Base-by-base conservation (phyloP, 2,329 filamentous ascomycete genomes). In the Xylaria sp. region DNA sequence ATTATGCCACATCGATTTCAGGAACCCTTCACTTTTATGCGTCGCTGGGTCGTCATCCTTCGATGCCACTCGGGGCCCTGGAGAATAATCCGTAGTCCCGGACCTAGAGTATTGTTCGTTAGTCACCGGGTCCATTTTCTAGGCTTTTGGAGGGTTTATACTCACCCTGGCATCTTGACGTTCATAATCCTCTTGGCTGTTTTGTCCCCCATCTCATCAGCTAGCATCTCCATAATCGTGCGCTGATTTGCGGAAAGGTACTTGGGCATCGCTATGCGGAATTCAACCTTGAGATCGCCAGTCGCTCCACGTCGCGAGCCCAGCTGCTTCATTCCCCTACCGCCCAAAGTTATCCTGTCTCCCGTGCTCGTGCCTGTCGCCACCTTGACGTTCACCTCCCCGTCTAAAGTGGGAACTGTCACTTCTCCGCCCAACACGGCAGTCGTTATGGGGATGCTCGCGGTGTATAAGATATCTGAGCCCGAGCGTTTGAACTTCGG, bases 261-360 rank as follows among this genome's bases (percentile, higher is more conserved):
- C 81, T 97, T 98, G 51, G 96, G 96, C 93, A 98, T 97, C 61
- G 87, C 84, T 51, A 99, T 92, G 79, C 93, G 93, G 86, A 97
- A 99, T 79, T 99, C 95, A 6, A 99, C 94, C 77, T 89, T 91
- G 67, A 99, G 82, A 76, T 99, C 96, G 70, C 96, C 96, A 33
- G 86, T 87, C 44, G 85, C 86, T 36, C 85, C 87, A 63, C 89
- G 86, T 54, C 93, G 86, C 20, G 86, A 85, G 68, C 87, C 85
- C 11, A 99, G 85, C 74, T 92, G 91, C 81, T 92, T 94, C 95
- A 99, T 98, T 66, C 96, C 96, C 91, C 93, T 94, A 6, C 95
- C 95, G 0, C 89, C 84, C 20, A 99, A 84, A 0, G 93, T 97
- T 75, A 98, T 90, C 78, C 90, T 93, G 77, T 99, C 96, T 59